phyloP scores from a whole-genome alignment of 2,329 filamentous ascomycete species.

The Calonectria ilicicola region DNA sequence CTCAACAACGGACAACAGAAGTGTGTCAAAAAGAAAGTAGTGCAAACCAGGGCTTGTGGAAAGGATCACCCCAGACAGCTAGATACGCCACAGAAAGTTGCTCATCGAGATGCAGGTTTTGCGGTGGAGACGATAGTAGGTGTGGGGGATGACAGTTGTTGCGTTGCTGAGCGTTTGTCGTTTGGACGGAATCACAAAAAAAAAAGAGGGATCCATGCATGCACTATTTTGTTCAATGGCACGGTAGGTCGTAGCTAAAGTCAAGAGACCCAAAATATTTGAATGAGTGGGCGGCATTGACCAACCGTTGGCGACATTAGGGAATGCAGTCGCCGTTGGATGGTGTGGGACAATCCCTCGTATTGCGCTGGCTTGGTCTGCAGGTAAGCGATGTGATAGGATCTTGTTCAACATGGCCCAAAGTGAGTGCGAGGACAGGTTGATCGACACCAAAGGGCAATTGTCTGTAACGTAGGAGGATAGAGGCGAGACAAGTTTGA shows the following conservation, averaged over 20 bases:
- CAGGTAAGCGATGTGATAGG: slow-evolving; percentile 11
- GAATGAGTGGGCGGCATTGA: slow-evolving; percentile 21
- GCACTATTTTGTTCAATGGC: slow-evolving; percentile 1
- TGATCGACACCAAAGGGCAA: not conserved
- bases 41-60: slow-evolving; percentile 9
- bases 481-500: slow-evolving; percentile 12
- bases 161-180: slow-evolving; percentile 17
- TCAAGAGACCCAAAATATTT: slow-evolving; percentile 9
- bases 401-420: not conserved
- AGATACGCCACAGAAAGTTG: slow-evolving; percentile 13
- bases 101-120: slow-evolving; percentile 15
- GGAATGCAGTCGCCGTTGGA: slow-evolving; percentile 9
- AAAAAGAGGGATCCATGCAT: slow-evolving; percentile 9
- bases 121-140: slow-evolving; percentile 6
- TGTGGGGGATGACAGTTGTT: not conserved
- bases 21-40: slow-evolving; percentile 21
- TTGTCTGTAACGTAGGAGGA: not conserved
- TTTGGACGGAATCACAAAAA: not conserved
- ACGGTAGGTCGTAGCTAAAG: not conserved
- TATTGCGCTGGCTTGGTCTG: slow-evolving; percentile 24
- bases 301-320: slow-evolving; percentile 22
- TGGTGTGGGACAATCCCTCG: slow-evolving; percentile 24
- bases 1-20: slow-evolving; percentile 19
- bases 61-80: slow-evolving; percentile 20
- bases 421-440: not conserved